These are phyloP conservation scores for Bothriochloa decipiens DNA, from an alignment of 176 grass and related monocot species.

Conservation along the genomic window DNA sequence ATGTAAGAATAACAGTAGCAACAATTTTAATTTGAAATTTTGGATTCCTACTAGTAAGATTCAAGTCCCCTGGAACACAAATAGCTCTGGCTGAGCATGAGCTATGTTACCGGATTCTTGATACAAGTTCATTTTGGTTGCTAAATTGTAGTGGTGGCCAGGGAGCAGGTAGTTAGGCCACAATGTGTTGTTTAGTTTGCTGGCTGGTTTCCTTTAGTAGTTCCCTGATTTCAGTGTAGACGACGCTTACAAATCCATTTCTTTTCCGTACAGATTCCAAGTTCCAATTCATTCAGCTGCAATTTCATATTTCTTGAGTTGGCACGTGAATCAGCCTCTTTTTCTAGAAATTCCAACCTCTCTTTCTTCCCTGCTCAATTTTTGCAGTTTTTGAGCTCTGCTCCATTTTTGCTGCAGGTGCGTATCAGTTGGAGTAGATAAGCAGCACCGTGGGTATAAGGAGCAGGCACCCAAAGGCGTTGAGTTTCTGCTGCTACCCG, in stretches of 20 bases:
- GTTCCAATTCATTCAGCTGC: background rate
- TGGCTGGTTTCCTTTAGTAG: slow-evolving; percentile 1
- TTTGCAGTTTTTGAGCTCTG: no score
- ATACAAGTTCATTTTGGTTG: background rate
- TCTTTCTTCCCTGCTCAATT: no score
- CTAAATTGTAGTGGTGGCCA: background rate
- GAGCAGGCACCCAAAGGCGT: no score
- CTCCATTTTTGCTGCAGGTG: no score
- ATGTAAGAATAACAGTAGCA: background rate
- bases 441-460: no score
- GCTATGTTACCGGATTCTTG: slow-evolving; percentile 15
- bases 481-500: no score
- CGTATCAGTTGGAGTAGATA: no score
- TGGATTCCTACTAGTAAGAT: background rate
- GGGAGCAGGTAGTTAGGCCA: background rate
- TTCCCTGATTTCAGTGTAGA: background rate
- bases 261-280: background rate
- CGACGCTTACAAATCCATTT: background rate
- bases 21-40: background rate
- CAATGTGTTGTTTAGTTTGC: background rate
- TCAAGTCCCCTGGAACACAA: background rate
- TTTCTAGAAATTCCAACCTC: no score
- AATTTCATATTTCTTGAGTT: background rate
- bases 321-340: no score
- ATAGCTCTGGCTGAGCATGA: background rate